phyloP scores from a whole-genome alignment of 352 stramenopile genomes.

The Poterioochromonas sp. region DNA sequence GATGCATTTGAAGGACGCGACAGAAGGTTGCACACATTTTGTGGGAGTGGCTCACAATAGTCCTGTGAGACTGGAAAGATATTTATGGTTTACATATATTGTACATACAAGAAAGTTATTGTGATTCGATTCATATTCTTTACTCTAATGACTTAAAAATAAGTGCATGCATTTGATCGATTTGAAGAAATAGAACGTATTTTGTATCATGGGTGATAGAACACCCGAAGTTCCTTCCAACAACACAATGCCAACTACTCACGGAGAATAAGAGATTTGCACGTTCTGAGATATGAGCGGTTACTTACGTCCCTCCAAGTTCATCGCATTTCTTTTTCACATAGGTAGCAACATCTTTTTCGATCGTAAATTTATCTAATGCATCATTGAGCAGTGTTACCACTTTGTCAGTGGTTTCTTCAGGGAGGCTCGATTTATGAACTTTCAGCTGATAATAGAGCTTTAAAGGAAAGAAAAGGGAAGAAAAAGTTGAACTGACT shows the following conservation, averaged over 20 bases:
- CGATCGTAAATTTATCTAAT: constrained; percentile 12
- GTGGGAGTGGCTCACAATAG: too few relatives aligned
- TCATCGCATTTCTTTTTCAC: constrained; percentile 78
- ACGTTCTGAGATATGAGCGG: too few relatives aligned
- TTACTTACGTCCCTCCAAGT: constrained; percentile 62
- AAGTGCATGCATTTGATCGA: constrained; percentile 66
- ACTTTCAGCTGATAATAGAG: background rate
- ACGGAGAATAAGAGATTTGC: too few relatives aligned
- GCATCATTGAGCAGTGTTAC: background rate
- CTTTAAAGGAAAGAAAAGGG: too few relatives aligned
- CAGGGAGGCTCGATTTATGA: background rate
- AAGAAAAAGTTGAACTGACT: too few relatives aligned
- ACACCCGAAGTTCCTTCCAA: constrained; percentile 72
- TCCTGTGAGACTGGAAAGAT: too few relatives aligned
- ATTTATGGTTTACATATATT: too few relatives aligned
- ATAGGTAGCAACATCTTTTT: constrained; percentile 59
- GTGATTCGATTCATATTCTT: background rate
- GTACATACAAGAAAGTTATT: too few relatives aligned
- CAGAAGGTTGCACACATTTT: too few relatives aligned
- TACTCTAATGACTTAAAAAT: constrained; percentile 49
- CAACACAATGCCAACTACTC: constrained; percentile 80
- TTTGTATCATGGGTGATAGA: constrained; percentile 78
- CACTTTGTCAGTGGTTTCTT: background rate
- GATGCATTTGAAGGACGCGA: background rate
- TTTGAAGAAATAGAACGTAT: constrained; percentile 69